These are phyloP conservation scores for Saccharomycopsis guyanensis DNA, from an alignment of 805 yeast genomes.

Conservation along the genomic window DNA sequence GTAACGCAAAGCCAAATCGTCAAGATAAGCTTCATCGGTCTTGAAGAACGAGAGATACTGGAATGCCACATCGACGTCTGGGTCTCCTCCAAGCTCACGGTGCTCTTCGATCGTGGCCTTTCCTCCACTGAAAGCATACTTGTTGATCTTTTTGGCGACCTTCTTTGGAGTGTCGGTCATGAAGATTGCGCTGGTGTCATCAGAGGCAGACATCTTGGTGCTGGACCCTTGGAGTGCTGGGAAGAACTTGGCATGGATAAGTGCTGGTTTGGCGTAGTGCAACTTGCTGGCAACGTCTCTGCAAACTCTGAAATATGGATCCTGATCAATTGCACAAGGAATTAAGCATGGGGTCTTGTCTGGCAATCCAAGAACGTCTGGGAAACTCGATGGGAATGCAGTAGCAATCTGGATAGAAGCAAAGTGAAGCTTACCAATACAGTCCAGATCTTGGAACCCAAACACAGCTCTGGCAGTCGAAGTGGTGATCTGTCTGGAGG, in stretches of 20 bases:
- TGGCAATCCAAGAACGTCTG: conserved; percentile 80
- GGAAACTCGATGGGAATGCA: conserved; percentile 93
- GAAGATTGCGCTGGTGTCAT: conserved; percentile 82
- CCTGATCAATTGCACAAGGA: conserved; percentile 99
- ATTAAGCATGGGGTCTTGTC: conserved; percentile 91
- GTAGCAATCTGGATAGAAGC: conserved; percentile 95
- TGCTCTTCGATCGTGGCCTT: conserved; percentile 83
- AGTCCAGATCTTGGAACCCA: conserved; percentile 91
- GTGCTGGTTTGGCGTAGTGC: conserved; percentile 82
- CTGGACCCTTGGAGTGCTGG: conserved; percentile 97
- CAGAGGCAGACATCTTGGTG: conserved; percentile 95
- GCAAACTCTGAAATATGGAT: conserved; percentile 95
- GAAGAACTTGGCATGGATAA: conserved; percentile 91
- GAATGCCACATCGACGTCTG: conserved; percentile 91
- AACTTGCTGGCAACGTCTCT: conserved; percentile 95
- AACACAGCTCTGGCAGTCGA: conserved; percentile 97
- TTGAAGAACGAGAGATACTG: conserved; percentile 87
- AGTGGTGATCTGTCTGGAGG: conserved; percentile 90
- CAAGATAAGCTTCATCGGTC: conserved; percentile 78
- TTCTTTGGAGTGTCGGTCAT: conserved; percentile 93
- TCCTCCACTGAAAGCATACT: conserved; percentile 96
- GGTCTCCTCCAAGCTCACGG: conserved; percentile 83
- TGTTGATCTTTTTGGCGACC: conserved; percentile 90
- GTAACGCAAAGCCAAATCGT: conserved; percentile 54
- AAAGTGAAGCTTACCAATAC: conserved; percentile 90